phyloP scores from a whole-genome alignment of 495 filamentous ascomycete genomes.

The Elaphomyces granulatus region DNA sequence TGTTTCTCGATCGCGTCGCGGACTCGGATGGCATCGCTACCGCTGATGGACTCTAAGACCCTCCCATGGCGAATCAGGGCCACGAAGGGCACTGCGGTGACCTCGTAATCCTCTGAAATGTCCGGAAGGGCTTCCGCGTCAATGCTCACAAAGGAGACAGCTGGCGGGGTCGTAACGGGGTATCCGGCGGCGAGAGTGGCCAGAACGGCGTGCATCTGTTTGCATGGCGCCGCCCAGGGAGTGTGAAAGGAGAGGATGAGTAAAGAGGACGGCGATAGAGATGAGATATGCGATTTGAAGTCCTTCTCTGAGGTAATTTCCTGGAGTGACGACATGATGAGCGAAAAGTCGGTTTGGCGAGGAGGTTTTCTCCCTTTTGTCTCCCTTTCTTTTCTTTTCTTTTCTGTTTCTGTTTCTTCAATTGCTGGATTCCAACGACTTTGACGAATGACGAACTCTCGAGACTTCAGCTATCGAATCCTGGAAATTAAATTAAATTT shows the following conservation, averaged over 20 bases:
- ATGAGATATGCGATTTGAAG: constrained; percentile 49
- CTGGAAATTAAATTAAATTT: too few species aligned
- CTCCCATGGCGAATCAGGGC: constrained; percentile 58
- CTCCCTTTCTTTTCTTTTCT: too few species aligned
- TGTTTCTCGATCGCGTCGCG: constrained; percentile 71
- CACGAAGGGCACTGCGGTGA: constrained; percentile 84
- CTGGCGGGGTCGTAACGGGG: constrained; percentile 45
- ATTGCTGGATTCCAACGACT: too few species aligned
- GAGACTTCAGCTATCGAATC: too few species aligned
- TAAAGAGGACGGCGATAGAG: constrained; percentile 51
- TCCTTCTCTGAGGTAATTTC: constrained; percentile 55
- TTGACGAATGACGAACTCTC: too few species aligned
- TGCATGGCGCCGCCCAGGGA: constrained; percentile 91
- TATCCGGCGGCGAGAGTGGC: constrained; percentile 71
- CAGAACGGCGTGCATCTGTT: constrained; percentile 83
- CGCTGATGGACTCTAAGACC: constrained; percentile 67
- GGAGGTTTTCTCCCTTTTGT: too few species aligned
- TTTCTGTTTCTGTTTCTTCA: too few species aligned
- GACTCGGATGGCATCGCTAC: constrained; percentile 73
- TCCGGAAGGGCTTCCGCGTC: constrained; percentile 84
- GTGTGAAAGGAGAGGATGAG: constrained; percentile 86
- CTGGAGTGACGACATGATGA: constrained; percentile 63
- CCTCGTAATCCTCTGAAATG: constrained; percentile 77
- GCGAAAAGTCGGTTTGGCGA: too few species aligned
- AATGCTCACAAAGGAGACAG: constrained; percentile 69